These are phyloP conservation scores for Geranium rotundifolium DNA, from an alignment of 345 rosid genomes.

Conservation along the genomic window DNA sequence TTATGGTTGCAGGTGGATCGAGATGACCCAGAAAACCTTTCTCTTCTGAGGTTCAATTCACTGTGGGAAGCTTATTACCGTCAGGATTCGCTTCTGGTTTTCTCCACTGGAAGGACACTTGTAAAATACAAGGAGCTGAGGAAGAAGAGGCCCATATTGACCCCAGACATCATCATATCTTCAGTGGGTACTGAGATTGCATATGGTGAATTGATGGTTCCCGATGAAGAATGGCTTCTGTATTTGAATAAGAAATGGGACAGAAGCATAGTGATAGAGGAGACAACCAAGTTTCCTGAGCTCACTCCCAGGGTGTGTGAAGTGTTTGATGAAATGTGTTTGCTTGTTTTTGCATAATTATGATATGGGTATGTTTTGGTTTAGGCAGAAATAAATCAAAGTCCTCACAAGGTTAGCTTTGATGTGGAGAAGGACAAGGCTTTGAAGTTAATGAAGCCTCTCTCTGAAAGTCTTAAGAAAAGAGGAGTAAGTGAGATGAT, in stretches of 20 bases:
- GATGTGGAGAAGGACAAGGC: slow-evolving; percentile 46
- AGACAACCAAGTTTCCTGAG: slow-evolving; percentile 55
- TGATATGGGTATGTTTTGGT: slow-evolving; percentile 2
- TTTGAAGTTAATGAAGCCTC: slow-evolving; percentile 32
- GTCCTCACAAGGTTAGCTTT: slow-evolving; percentile 78
- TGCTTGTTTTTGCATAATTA: neutral
- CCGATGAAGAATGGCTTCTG: slow-evolving; percentile 58
- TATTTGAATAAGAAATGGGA: slow-evolving; percentile 63
- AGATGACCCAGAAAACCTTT: slow-evolving; percentile 46
- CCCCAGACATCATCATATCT: slow-evolving; percentile 70
- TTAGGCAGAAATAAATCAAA: slow-evolving; percentile 62
- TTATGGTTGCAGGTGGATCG: slow-evolving; percentile 60
- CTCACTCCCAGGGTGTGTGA: slow-evolving; percentile 52
- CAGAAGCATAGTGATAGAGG: slow-evolving; percentile 47
- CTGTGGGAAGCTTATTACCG: slow-evolving; percentile 80
- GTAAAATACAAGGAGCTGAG: slow-evolving; percentile 41
- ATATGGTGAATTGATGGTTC: slow-evolving; percentile 51
- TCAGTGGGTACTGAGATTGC: slow-evolving; percentile 91
- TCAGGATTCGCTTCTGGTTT: slow-evolving; percentile 63
- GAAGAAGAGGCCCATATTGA: slow-evolving; percentile 55
- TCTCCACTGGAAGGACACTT: slow-evolving; percentile 73
- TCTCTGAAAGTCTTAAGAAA: slow-evolving; percentile 43
- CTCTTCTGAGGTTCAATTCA: slow-evolving; percentile 71
- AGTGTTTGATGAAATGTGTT: too few relatives aligned
- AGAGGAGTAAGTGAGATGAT: slow-evolving; percentile 37